Evolutionary conservation across 2,329 filamentous ascomycete species (phyloP).

Genomic region (Sporothrix pallida): DNA sequence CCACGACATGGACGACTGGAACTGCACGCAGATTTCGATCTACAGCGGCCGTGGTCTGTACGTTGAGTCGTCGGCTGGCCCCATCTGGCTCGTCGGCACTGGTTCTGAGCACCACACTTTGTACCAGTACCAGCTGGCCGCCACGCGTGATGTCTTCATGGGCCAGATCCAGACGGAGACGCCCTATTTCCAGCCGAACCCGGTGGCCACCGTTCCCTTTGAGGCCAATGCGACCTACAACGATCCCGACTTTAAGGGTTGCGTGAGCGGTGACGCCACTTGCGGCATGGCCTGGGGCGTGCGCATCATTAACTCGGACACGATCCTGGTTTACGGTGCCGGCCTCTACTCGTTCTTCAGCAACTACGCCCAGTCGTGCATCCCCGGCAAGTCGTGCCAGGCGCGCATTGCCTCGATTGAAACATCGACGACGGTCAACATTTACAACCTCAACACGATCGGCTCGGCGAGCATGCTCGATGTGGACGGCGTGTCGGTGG

Average conservation of each 20-base stretch:
- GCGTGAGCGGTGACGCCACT: constrained; percentile 43
- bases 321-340: constrained; percentile 65
- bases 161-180: constrained; percentile 73
- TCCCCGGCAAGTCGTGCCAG: constrained; percentile 54
- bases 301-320: constrained; percentile 61
- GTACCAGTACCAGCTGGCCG: constrained; percentile 71
- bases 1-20: constrained; percentile 48
- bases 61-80: constrained; percentile 49
- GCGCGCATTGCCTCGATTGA: constrained; percentile 49
- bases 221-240: constrained; percentile 47
- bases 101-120: constrained; percentile 68
- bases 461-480: constrained; percentile 51
- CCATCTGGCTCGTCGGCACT: constrained; percentile 64
- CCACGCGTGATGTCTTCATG: constrained; percentile 66
- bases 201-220: constrained; percentile 64
- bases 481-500: constrained; percentile 46
- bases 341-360: constrained; percentile 73
- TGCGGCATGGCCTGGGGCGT: constrained; percentile 69
- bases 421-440: constrained; percentile 43
- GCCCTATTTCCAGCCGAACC: constrained; percentile 72
- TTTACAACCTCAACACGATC: constrained; percentile 56
- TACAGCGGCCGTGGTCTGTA: constrained; percentile 26
- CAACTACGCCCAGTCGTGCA: constrained; percentile 62
- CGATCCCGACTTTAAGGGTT: constrained; percentile 60
- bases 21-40: constrained; percentile 31